Evolutionary conservation across 768 basidiomycete genomes (phyloP).

Genomic region (Paxillus rubicundulus): DNA sequence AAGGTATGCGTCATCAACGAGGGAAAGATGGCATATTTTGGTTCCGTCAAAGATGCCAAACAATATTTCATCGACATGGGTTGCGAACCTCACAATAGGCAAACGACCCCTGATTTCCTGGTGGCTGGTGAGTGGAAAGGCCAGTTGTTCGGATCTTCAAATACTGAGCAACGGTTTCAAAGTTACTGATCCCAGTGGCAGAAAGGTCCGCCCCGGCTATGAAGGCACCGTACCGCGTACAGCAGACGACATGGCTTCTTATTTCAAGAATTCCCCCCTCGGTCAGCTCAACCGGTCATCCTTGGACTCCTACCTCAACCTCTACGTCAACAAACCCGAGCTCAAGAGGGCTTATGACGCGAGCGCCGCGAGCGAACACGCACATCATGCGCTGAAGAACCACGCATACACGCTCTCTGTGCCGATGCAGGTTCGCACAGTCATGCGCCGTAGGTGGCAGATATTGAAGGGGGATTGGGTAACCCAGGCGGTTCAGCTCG

Average conservation of each 20-base stretch:
- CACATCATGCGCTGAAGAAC: constrained; percentile 39
- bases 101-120: constrained; percentile 61
- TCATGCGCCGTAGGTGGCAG: constrained; percentile 45
- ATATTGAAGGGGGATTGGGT: constrained; percentile 41
- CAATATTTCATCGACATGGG: constrained; percentile 58
- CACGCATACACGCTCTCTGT: constrained; percentile 48
- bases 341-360: constrained; percentile 41
- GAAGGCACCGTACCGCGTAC: constrained; percentile 45
- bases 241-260: constrained; percentile 54
- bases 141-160: neutral
- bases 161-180: constrained; percentile 30
- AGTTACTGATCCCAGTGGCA: constrained; percentile 60
- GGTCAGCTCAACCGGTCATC: constrained; percentile 45
- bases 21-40: constrained; percentile 56
- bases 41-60: constrained; percentile 47
- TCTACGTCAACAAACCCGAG: constrained; percentile 45
- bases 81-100: constrained; percentile 50
- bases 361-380: constrained; percentile 51
- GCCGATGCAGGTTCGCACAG: constrained; percentile 42
- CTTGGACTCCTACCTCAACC: constrained; percentile 42
- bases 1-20: constrained; percentile 62
- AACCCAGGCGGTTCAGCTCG: constrained; percentile 33
- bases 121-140: constrained; percentile 36
- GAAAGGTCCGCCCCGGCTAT: constrained; percentile 45
- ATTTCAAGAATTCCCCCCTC: constrained; percentile 41